These are phyloP conservation scores for Venturia effusa DNA, from an alignment of 2,329 filamentous ascomycete genomes.

Conservation along the genomic window DNA sequence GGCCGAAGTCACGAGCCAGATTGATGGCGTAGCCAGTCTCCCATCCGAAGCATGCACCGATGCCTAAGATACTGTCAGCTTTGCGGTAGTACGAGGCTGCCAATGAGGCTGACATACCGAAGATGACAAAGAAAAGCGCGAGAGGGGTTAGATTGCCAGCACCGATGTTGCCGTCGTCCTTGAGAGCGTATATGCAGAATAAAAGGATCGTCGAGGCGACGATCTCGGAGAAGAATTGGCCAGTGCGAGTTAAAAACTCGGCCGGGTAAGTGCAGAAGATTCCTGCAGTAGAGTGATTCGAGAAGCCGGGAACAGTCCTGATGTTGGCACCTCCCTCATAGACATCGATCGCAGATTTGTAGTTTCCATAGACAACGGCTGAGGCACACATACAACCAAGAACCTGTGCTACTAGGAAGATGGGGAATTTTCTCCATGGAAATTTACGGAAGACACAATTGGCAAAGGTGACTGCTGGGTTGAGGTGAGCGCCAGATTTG, in stretches of 20 bases:
- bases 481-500: conserved; percentile 38
- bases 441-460: conserved; percentile 39
- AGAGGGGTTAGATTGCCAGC: conserved; percentile 39
- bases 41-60: conserved; percentile 65
- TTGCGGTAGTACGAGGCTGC: neutral
- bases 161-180: conserved; percentile 37
- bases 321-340: conserved; percentile 11
- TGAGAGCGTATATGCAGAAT: conserved; percentile 60
- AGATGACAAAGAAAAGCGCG: conserved; percentile 57
- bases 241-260: conserved; percentile 49
- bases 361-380: conserved; percentile 36
- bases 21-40: conserved; percentile 70
- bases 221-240: conserved; percentile 63
- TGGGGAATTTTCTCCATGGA: conserved; percentile 38
- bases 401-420: conserved; percentile 42
- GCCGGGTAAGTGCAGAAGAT: conserved; percentile 62
- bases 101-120: conserved; percentile 33
- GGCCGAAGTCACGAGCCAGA: conserved; percentile 60
- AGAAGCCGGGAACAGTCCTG: conserved; percentile 9
- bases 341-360: conserved; percentile 24
- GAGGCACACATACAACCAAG: conserved; percentile 40
- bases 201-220: conserved; percentile 55
- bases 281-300: conserved; percentile 47
- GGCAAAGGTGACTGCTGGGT: conserved; percentile 34
- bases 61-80: conserved; percentile 18